phyloP scores from a whole-genome alignment of 108 stramenopile genomes.

The Mediolabrus comicus region DNA sequence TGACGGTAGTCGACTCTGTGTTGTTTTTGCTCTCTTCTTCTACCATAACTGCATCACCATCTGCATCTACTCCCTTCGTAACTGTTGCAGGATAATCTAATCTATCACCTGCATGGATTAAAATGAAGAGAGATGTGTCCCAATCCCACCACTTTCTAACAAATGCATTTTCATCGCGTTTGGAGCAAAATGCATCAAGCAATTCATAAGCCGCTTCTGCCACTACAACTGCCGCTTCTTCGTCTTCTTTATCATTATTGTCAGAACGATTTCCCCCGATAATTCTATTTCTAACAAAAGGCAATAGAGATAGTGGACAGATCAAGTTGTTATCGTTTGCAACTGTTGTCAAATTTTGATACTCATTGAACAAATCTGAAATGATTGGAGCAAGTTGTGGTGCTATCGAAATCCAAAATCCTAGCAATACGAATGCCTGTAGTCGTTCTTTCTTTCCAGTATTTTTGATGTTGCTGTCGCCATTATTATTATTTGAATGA shows the following conservation, averaged over 20 bases:
- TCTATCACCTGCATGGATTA: constrained; percentile 27
- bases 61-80: constrained; percentile 15
- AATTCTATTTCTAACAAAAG: constrained; percentile 29
- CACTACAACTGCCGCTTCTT: constrained; percentile 41
- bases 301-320: constrained; percentile 35
- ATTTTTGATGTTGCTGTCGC: neutral
- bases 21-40: neutral
- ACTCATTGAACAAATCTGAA: constrained; percentile 55
- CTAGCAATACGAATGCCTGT: constrained; percentile 55
- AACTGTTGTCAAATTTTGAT: neutral
- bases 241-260: constrained; percentile 7
- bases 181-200: constrained; percentile 31
- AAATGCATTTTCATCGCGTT: constrained; percentile 41
- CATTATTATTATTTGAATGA: neutral
- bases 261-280: neutral
- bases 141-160: constrained; percentile 70
- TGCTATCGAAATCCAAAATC: constrained; percentile 78
- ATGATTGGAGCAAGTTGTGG: constrained; percentile 75
- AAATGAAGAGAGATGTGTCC: constrained; percentile 59
- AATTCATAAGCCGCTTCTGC: constrained; percentile 41
- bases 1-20: neutral
- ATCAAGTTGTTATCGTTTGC: neutral
- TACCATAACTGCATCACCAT: constrained; percentile 40
- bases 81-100: neutral
- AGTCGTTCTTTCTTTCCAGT: constrained; percentile 15